These are phyloP conservation scores for Fusarium veterinarium DNA, from an alignment of 2,329 filamentous ascomycete species.

Conservation along the genomic window DNA sequence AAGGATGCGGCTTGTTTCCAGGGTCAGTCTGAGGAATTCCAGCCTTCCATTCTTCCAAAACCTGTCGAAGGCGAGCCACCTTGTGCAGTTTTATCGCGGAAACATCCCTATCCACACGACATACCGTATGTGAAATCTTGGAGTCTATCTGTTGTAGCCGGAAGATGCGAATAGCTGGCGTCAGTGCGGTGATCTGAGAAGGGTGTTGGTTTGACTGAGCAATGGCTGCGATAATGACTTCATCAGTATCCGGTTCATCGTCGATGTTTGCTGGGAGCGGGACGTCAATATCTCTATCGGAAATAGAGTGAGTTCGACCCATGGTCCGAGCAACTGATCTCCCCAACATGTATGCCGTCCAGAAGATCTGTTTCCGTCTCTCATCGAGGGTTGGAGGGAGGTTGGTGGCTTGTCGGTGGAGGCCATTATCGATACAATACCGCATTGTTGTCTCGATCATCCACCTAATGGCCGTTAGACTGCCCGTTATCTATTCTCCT, in stretches of 20 bases:
- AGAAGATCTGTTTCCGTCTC: neutral
- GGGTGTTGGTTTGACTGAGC: neutral
- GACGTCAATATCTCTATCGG: conserved; percentile 1
- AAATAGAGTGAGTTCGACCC: conserved; percentile 6
- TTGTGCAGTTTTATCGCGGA: neutral
- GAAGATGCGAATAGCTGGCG: conserved; percentile 1
- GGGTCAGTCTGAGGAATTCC: neutral
- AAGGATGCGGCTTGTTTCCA: neutral
- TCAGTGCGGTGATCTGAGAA: neutral
- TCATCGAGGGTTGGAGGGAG: neutral
- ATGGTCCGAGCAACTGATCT: neutral
- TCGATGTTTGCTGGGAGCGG: neutral
- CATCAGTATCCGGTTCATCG: neutral
- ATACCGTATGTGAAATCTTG: neutral
- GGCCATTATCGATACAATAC: neutral
- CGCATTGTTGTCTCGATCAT: conserved; percentile 3
- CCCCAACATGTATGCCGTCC: conserved; percentile 5
- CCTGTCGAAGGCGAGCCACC: neutral
- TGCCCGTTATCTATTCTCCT: accelerated
- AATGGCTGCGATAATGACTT: neutral
- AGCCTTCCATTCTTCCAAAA: neutral
- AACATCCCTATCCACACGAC: neutral
- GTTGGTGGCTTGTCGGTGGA: neutral
- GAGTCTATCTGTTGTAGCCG: conserved; percentile 1
- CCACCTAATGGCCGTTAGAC: neutral